phyloP scores from a whole-genome alignment of 768 basidiomycete species.

The Termitomyces heimii region DNA sequence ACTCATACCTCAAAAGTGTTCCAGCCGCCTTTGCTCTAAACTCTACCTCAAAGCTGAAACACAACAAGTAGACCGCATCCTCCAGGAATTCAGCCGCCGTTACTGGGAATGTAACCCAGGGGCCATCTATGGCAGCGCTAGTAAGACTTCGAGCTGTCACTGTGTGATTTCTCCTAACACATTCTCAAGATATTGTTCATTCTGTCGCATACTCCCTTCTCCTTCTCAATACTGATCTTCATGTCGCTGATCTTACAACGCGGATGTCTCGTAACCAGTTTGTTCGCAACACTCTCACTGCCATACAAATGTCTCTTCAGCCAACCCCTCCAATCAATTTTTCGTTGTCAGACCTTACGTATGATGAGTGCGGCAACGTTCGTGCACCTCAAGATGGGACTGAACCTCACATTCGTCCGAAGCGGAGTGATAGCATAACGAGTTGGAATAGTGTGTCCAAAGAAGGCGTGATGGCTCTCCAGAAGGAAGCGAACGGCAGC shows the following conservation, averaged over 20 bases:
- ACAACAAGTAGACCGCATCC: conserved; percentile 95
- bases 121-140: conserved; percentile 76
- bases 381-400: conserved; percentile 54
- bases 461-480: conserved; percentile 41
- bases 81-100: conserved; percentile 84
- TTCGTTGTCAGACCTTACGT: conserved; percentile 57
- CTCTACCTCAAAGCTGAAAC: conserved; percentile 94
- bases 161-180: conserved; percentile 4
- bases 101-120: conserved; percentile 91
- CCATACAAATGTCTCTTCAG: conserved; percentile 76
- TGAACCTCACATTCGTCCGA: conserved; percentile 50
- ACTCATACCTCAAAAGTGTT: neutral
- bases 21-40: conserved; percentile 83
- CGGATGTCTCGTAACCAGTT: conserved; percentile 94
- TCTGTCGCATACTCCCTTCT: conserved; percentile 90
- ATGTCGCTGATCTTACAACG: conserved; percentile 83
- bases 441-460: conserved; percentile 79
- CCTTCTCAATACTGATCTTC: conserved; percentile 94
- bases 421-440: conserved; percentile 77
- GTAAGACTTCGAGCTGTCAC: conserved; percentile 41
- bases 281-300: conserved; percentile 83
- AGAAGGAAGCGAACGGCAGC: conserved; percentile 49
- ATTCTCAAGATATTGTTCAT: conserved; percentile 77
- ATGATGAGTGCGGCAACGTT: conserved; percentile 61
- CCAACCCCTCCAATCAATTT: conserved; percentile 39